Evolutionary conservation across 1,284 basidiomycete species (phyloP), one percentile per base, ranked within the genome.

Genomic region (Cryptococcus depauperatus): DNA sequence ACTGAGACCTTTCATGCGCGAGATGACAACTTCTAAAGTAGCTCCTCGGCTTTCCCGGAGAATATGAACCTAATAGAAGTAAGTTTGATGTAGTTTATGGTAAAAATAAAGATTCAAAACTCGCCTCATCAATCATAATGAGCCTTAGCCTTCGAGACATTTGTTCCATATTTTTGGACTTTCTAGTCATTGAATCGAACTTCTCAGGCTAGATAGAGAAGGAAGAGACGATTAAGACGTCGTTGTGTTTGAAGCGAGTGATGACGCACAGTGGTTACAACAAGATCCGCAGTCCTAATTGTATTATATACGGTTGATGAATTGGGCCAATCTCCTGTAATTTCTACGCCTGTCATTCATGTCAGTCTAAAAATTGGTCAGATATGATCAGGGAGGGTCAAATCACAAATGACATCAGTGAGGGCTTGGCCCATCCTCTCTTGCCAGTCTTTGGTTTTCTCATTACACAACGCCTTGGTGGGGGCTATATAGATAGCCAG

Each of bases 131-230:
- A 33, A 98, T 84, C 37, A 96, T 78, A 56, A 91, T 83, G 11
- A 92, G 73, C 39, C 47, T 43, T 2, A 66, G 8, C 50, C 35
- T 23, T 23, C 27, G 10, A 60, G 37, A 26, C 2, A 58, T 30
- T 66, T 43, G 53, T 81, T 84, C 84, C 85, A 59, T 54, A 4
- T 53, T 46, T 4, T 34, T 35, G 0, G 45, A 25, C 0, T 82
- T 82, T 25, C 90, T 77, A 2, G 90, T 93, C 39, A 95, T 71
- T 34, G 85, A 85, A 56, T 95, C 91, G 84, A 87, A 91, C 69
- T 96, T 96, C 69, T 96, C 93, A 0, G 87, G 88, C 82, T 92
- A 52, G 30, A n/a, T n/a, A n/a, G n/a, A n/a, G n/a, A n/a, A n/a
- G n/a, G n/a, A n/a, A n/a, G n/a, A 35, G 19, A 16, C 10, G 3